phyloP scores from a whole-genome alignment of 257 asterid genomes.

The Leonotis leonurus region DNA sequence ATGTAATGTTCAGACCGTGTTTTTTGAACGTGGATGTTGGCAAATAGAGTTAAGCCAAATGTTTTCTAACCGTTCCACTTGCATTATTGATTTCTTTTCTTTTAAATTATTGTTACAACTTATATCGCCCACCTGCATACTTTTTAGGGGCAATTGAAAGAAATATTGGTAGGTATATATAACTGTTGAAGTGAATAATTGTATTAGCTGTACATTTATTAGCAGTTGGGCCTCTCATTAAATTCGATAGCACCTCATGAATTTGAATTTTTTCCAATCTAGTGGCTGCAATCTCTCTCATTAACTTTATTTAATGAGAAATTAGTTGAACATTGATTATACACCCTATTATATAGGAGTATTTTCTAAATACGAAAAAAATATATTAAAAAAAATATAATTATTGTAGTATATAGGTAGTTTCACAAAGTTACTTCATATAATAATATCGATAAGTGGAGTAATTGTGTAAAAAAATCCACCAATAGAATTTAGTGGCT shows the following conservation, averaged over 20 bases:
- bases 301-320: background rate
- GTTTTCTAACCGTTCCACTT: constrained; percentile 3
- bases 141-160: too few species aligned
- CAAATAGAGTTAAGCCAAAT: background rate
- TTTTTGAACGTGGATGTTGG: constrained; percentile 18
- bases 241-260: background rate
- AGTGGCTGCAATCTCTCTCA: background rate
- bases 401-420: too few species aligned
- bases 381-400: too few species aligned
- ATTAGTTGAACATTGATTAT: background rate
- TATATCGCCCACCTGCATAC: too few species aligned
- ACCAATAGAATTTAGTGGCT: too few species aligned
- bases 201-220: background rate
- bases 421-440: too few species aligned
- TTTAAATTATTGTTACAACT: background rate
- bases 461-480: too few species aligned
- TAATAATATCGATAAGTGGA: too few species aligned
- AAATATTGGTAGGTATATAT: background rate
- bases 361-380: too few species aligned
- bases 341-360: too few species aligned
- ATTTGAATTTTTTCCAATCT: background rate
- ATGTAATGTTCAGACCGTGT: constrained; percentile 27
- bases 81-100: constrained; percentile 3
- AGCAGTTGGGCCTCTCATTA: background rate
- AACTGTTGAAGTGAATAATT: background rate